Evolutionary conservation across 305 asterid species (phyloP).

Genomic region (Euphrasia arctica): DNA sequence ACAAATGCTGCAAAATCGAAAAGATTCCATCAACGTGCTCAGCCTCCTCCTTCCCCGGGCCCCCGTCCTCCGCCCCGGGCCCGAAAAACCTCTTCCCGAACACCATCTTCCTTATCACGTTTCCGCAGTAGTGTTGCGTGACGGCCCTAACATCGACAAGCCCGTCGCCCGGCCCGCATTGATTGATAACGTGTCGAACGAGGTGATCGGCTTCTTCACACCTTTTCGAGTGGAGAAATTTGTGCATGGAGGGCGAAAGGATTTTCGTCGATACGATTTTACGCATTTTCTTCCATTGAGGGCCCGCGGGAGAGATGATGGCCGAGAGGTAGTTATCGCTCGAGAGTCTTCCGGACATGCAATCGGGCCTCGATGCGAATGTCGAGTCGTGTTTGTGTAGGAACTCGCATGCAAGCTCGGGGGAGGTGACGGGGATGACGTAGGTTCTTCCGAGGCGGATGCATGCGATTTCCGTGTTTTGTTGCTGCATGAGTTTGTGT

Average conservation of each 20-base stretch:
- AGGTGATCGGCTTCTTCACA: conserved; percentile 24
- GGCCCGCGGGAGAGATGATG: conserved; percentile 15
- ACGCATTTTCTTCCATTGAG: conserved; percentile 33
- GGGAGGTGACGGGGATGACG: conserved; percentile 18
- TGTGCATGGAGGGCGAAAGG: conserved; percentile 20
- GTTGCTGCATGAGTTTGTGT: conserved; percentile 19
- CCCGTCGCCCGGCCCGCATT: conserved; percentile 2
- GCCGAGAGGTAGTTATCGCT: conserved; percentile 21
- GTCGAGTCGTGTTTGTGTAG: conserved; percentile 8
- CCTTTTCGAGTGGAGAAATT: conserved; percentile 12
- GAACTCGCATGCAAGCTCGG: conserved; percentile 25
- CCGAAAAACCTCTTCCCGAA: conserved; percentile 31
- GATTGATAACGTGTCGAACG: conserved; percentile 7
- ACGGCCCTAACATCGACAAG: conserved; percentile 20
- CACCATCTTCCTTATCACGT: conserved; percentile 15
- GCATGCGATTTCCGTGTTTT: conserved; percentile 19
- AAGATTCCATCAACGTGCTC: conserved; percentile 27
- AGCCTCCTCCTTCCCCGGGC: conserved; percentile 29
- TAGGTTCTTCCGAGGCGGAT: conserved; percentile 14
- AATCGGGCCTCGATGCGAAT: conserved; percentile 21
- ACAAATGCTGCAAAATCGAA: neutral
- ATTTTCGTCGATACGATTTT: conserved; percentile 15
- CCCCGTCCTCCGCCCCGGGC: conserved; percentile 24
- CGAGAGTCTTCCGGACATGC: conserved; percentile 16
- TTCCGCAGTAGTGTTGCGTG: conserved; percentile 20